Conservation (phyloP, 495 filamentous ascomycete genomes). For the Podospora pseudopauciseta region DNA sequence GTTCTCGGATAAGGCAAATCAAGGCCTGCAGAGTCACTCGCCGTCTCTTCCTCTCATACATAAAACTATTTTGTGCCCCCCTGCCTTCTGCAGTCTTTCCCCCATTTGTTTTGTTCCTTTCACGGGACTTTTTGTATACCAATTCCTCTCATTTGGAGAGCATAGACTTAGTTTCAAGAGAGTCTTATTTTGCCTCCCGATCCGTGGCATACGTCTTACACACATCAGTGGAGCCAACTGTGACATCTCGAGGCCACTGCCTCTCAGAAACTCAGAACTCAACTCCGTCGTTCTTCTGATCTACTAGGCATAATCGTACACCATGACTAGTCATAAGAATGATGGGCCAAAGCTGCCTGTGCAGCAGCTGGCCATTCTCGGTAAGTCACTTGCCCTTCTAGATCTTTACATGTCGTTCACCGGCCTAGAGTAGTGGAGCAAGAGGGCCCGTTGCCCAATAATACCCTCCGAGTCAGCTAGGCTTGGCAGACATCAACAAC, state of each 20-base stretch:
- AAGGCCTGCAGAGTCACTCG: neutral
- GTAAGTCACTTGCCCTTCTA: conserved; percentile 43
- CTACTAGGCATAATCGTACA: neutral
- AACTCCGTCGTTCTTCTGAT: neutral
- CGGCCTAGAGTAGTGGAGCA: neutral
- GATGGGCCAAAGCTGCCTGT: conserved; percentile 43
- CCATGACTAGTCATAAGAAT: conserved; percentile 35
- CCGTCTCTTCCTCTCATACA: neutral
- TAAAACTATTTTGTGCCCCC: neutral
- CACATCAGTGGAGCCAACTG: neutral
- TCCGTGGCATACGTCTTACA: neutral
- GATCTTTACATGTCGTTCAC: neutral
- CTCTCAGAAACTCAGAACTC: neutral
- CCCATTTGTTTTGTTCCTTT: conserved; percentile 9
- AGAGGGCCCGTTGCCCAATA: neutral
- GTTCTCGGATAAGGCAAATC: neutral
- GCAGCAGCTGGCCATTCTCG: conserved; percentile 57
- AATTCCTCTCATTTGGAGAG: neutral
- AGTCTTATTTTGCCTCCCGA: neutral
- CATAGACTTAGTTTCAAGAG: neutral
- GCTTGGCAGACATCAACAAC: neutral
- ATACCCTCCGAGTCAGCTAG: neutral
- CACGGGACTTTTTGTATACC: neutral
- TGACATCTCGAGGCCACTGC: neutral
- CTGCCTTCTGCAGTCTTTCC: neutral